These are phyloP conservation scores for Zasmidium citrigriseum DNA, from an alignment of 2,329 filamentous ascomycete genomes.

Conservation along the genomic window DNA sequence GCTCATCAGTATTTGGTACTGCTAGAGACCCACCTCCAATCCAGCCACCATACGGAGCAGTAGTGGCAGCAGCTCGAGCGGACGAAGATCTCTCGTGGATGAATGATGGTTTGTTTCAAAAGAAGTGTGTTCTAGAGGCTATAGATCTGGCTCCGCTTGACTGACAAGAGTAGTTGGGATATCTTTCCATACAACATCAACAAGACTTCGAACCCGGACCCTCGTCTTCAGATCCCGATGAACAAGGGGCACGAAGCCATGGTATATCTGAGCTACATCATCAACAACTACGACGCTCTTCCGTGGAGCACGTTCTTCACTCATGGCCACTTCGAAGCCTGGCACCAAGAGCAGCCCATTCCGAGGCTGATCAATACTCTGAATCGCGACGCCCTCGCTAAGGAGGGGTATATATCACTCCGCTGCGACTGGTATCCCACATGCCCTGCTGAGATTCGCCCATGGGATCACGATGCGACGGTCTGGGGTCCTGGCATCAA, in stretches of 20 bases:
- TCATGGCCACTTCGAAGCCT: constrained; percentile 28
- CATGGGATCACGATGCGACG: constrained; percentile 22
- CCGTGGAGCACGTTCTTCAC: constrained; percentile 29
- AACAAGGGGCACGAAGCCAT: constrained; percentile 51
- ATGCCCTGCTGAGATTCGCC: constrained; percentile 28
- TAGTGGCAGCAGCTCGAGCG: constrained; percentile 16
- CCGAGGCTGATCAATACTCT: constrained; percentile 26
- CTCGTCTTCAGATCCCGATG: constrained; percentile 42
- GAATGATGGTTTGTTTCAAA: constrained; percentile 3
- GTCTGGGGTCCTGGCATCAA: constrained; percentile 31
- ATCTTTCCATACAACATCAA: constrained; percentile 42
- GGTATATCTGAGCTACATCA: constrained; percentile 51
- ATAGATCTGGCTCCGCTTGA: not conserved
- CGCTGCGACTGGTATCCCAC: constrained; percentile 28
- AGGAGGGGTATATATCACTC: constrained; percentile 29
- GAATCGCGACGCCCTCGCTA: constrained; percentile 22
- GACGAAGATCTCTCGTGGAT: constrained; percentile 19
- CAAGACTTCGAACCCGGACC: constrained; percentile 28
- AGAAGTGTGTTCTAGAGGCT: constrained; percentile 6
- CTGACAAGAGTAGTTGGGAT: constrained; percentile 17
- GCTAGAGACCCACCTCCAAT: constrained; percentile 4
- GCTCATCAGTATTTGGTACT: not conserved
- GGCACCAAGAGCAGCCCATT: constrained; percentile 29
- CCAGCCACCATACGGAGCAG: constrained; percentile 18
- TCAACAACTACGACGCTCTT: constrained; percentile 45